Base-by-base conservation (phyloP, 2,329 filamentous ascomycete species). In the Aspergillus sp. region DNA sequence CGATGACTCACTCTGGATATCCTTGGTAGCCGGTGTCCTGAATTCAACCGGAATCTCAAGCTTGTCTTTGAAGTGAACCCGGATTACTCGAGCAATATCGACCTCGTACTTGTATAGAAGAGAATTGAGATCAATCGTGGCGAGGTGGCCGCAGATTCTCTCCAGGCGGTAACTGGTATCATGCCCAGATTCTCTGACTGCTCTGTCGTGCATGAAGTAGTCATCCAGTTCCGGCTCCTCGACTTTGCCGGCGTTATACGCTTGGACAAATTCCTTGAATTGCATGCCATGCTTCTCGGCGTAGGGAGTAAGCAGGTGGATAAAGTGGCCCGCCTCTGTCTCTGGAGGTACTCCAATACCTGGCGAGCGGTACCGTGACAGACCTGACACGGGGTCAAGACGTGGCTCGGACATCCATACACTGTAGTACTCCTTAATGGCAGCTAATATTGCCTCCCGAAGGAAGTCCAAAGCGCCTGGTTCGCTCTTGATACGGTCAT, bases 61-160 rank as follows among this genome's bases (percentile, higher is more conserved):
- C 65, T 84, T 88, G 75, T 98, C 93, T 55, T 85, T 84, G 74
- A 98, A 98, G 65, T 91, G 82, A 49, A 83, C 89, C 56, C 91
- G 90, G 67, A 99, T 96, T 8, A 87, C 89, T 60, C 90, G 87
- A 2, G 90, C 88, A 71, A 99, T 97, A 69, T 99, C 95, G 31
- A 88, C 88, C 77, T 99, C 95, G 71, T 98, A 98, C 77, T 98
- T 98, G 84, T 95, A 99, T 27, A 99, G 80, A 31, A 96, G 82
- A 27, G 92, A 95, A 78, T 99, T 98, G 55, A 98, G 83, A 70
- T 99, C 95, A 58, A 98, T 91, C 0, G 93, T 97, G 11, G 93
- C 95, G 25, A 98, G 81, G 70, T 97, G 87, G 11, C 91, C 95
- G 67, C 90, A 93, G 23, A 96, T 84, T 47, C 87, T 88, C 76